Base-by-base conservation (phyloP, 164 flowering plant genomes). In the Macadamia tetraphylla region DNA sequence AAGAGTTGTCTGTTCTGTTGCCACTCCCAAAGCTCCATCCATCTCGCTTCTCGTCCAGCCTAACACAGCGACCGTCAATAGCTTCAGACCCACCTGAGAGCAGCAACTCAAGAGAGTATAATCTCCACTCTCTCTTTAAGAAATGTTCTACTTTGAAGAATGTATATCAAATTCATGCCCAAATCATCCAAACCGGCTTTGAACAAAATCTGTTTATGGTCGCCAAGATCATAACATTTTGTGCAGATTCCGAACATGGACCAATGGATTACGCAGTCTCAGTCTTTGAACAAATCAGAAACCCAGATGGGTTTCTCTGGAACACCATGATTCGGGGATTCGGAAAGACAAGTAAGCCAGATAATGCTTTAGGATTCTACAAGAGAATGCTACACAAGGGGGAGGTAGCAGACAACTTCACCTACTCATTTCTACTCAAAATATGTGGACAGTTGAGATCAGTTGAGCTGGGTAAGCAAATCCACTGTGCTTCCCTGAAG, bases 281-380 rank as follows among this genome's bases (percentile, higher is more conserved):
- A 0, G 79, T 83, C 35, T 86, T 85, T 70, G 73, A 76, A 7
- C 72, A 67, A 43, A 75, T 83, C 43, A 67, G 75, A 58, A 67
- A 64, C 56, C 87, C 93, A 49, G 87, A 86, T 81, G 85, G 84
- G 79, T 86, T 88, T 74, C 49, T 84, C 13, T 84, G 86, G 88
- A 86, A 82, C 61, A 82, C 87, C n/a, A 80, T 88, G 84, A 86
- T 88, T 58, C 80, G 88, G 64, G 88, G 88, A 15, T 77, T 82
- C 61, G 86, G 78, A 14, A 79, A 71, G 55, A 71, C 72, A 3
- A 67, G 52, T 52, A 61, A 71, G 11, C 73, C 77, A 6, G 63
- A 57, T 14, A 74, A 70, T 35, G 82, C 80, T 53, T 75, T 88
- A 62, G 70, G 46, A 10, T 79, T 71, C 70, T 88, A 80, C 66